These are phyloP conservation scores for Pseudogymnoascus sp. DNA, from an alignment of 2,329 filamentous ascomycete genomes.

Conservation along the genomic window DNA sequence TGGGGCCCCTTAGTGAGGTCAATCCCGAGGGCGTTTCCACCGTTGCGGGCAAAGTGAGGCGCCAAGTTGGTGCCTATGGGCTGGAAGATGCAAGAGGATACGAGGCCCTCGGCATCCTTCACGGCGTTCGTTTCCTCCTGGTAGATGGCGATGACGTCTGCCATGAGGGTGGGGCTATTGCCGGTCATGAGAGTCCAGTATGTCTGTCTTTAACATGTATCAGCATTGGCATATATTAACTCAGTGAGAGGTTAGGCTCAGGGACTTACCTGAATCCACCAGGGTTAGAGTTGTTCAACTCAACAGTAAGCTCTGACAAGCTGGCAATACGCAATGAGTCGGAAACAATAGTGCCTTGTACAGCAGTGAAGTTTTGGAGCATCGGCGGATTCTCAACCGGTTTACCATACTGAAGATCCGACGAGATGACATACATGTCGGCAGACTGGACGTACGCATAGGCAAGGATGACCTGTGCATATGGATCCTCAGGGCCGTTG, in stretches of 20 bases:
- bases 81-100: conserved; percentile 26
- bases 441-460: conserved; percentile 7
- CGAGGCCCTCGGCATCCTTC: conserved; percentile 11
- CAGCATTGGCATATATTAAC: background rate
- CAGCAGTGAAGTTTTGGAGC: conserved; percentile 14
- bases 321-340: conserved; percentile 15
- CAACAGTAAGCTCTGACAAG: conserved; percentile 15
- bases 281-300: conserved; percentile 18
- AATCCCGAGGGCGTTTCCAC: conserved; percentile 22
- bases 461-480: conserved; percentile 23
- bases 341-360: conserved; percentile 13
- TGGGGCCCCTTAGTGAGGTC: conserved; percentile 11
- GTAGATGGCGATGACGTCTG: conserved; percentile 18
- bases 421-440: conserved; percentile 9
- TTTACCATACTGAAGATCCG: conserved; percentile 10
- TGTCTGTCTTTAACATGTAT: conserved; percentile 10
- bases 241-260: background rate
- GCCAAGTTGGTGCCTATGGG: conserved; percentile 33
- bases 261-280: conserved; percentile 13
- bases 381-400: conserved; percentile 14
- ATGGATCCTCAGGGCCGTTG: conserved; percentile 16
- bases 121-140: conserved; percentile 15
- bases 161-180: conserved; percentile 11
- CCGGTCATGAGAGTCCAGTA: conserved; percentile 12
- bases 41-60: conserved; percentile 29